A percentile compares a stretch with the other conserved stretches of the same genome.
Evolutionary conservation across 495 filamentous ascomycete species (phyloP).

Genomic region (Lasiosphaeria hispida): DNA sequence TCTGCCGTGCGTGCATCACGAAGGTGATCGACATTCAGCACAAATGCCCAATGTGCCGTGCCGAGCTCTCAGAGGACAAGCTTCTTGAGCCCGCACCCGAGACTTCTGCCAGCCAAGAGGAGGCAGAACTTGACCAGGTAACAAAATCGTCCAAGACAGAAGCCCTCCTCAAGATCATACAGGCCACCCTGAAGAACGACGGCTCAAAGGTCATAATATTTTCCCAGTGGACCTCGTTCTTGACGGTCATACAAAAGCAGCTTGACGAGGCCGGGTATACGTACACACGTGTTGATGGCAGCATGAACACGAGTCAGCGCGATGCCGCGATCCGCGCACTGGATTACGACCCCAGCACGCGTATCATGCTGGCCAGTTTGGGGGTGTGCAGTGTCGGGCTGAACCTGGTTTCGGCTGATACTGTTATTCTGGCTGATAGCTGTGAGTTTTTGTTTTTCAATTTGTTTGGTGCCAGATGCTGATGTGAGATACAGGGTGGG

Average conservation of each 20-base stretch:
- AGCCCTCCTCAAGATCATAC: constrained; percentile 74
- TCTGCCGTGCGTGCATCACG: constrained; percentile 72
- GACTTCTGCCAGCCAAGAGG: constrained; percentile 37
- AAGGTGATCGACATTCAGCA: constrained; percentile 75
- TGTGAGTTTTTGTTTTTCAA: constrained; percentile 36
- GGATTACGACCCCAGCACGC: constrained; percentile 64
- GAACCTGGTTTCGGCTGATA: constrained; percentile 85
- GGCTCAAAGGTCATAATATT: constrained; percentile 85
- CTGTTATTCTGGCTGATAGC: constrained; percentile 77
- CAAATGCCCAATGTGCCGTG: constrained; percentile 87
- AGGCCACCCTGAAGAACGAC: constrained; percentile 63
- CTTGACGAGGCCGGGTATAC: constrained; percentile 59
- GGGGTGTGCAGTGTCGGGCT: constrained; percentile 83
- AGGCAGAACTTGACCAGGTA: constrained; percentile 55
- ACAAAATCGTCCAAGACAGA: constrained; percentile 81
- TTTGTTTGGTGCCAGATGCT: constrained; percentile 3
- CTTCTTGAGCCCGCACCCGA: constrained; percentile 65
- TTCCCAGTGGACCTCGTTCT: constrained; percentile 90
- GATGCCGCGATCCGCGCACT: constrained; percentile 68
- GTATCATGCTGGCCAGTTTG: constrained; percentile 79
- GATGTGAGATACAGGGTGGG: constrained; percentile 63
- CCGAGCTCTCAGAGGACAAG: constrained; percentile 59
- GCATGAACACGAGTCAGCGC: constrained; percentile 64
- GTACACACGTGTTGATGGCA: constrained; percentile 79
- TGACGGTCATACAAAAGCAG: constrained; percentile 73